phyloP scores from a whole-genome alignment of 139 green algal species.

The Chlorella sp. region DNA sequence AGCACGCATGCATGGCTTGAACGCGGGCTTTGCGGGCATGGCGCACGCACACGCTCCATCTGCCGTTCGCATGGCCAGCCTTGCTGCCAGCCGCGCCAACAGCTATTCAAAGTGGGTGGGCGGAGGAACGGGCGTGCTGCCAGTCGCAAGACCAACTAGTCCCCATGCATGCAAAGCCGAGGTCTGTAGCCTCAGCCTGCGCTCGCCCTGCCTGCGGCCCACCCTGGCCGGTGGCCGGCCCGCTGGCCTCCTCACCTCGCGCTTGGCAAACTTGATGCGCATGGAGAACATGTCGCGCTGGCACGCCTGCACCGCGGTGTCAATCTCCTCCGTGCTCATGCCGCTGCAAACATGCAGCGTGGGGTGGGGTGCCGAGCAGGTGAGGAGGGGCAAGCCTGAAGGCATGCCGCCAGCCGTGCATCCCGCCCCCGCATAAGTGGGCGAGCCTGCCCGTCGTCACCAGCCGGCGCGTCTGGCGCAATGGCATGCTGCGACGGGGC shows the following conservation, averaged over 20 bases:
- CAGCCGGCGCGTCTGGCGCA: background rate
- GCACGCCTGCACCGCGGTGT: constrained; percentile 46
- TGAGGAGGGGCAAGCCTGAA: background rate
- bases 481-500: background rate
- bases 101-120: background rate
- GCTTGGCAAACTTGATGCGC: constrained; percentile 64
- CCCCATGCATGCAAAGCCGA: background rate
- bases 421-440: too few relatives aligned
- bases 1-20: too few relatives aligned
- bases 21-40: too few relatives aligned
- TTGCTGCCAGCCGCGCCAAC: too few relatives aligned
- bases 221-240: background rate
- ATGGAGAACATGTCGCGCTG: constrained; percentile 64
- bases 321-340: constrained; percentile 53
- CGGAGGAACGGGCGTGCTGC: background rate
- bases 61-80: too few relatives aligned
- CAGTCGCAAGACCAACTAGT: background rate
- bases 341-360: constrained; percentile 2
- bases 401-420: too few relatives aligned
- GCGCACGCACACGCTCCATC: too few relatives aligned
- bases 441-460: background rate
- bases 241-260: constrained; percentile 38
- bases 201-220: too few relatives aligned
- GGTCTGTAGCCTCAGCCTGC: too few relatives aligned
- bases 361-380: background rate